A percentile compares a stretch with the other conserved stretches of the same genome.
phyloP scores from a whole-genome alignment of 75 land plant species.

The Pseudotsuga menziesii region DNA sequence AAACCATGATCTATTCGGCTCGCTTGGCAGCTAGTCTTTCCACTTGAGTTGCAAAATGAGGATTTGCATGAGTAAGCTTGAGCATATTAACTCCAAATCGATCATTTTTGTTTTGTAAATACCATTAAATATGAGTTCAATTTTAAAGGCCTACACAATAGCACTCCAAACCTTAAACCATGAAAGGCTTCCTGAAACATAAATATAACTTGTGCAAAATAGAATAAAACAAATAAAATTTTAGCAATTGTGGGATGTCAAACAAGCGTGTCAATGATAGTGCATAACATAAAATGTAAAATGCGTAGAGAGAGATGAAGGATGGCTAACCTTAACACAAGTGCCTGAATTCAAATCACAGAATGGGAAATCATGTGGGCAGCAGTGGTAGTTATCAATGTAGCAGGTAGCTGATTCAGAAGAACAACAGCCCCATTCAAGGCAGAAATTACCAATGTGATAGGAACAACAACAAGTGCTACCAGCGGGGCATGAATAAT shows the following conservation, averaged over 20 bases:
- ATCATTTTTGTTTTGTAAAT: not conserved
- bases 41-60: not conserved
- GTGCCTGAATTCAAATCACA: slow-evolving; percentile 4
- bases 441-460: not conserved
- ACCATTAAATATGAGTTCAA: not conserved
- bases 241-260: not conserved
- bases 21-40: too few relatives aligned
- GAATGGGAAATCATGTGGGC: slow-evolving; percentile 9
- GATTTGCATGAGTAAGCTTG: not conserved
- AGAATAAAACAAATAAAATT: not conserved
- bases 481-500: slow-evolving; percentile 1
- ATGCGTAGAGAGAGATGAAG: not conserved
- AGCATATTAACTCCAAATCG: not conserved
- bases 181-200: not conserved
- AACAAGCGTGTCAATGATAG: not conserved
- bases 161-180: not conserved
- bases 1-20: too few relatives aligned
- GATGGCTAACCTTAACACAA: slow-evolving; percentile 9
- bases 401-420: slow-evolving; percentile 7
- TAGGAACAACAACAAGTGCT: slow-evolving; percentile 11
- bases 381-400: slow-evolving; percentile 8
- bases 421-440: slow-evolving; percentile 12
- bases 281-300: too few relatives aligned
- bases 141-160: not conserved
- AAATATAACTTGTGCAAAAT: not conserved